Base-by-base conservation (phyloP, 345 rosid genomes). In the Ceriops tagal region DNA sequence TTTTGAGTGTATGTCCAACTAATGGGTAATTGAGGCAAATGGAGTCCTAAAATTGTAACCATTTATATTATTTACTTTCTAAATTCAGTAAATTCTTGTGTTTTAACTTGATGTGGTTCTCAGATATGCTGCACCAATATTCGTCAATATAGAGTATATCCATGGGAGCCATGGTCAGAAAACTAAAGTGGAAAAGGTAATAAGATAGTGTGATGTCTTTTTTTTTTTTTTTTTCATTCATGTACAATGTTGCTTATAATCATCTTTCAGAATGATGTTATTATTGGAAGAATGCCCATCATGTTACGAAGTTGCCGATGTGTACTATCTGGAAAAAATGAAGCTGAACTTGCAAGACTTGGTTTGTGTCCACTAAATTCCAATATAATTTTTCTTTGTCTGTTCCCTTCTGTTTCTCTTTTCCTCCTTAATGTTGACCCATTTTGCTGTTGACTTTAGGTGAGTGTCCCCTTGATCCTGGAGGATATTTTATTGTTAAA, bases 381-480 rank as follows among this genome's bases (percentile, higher is more conserved):
- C 46, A 31, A 65, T 65, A 61, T 56, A 19, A 8, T 59, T 51
- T 46, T 64, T 19, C 24, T 31, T 51, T 39, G 21, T 62, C 16
- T 18, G 19, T 57, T 53, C 59, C 16, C 16, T 56, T 56, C 11
- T 22, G 59, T 56, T 55, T 13, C 1, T 64, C 61, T 73, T 18
- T 70, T 66, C 49, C 19, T 8, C 27, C 18, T 10, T 34, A 51
- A 18, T 8, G 58, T 24, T 66, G 15, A 28, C 34, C 11, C 60
- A 65, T 58, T 58, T 62, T 26, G 37, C 57, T 66, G 62, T 71
- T 75, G 75, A 8, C 46, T 72, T 71, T 60, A 93, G 98, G 98
- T 74, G 98, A 93, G 82, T 93, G 98, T 73, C 98, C 97, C 75
- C 90, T 89, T 61, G 98, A 93, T 73, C 96, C 97, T 61, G 97